Percentiles rank a stretch among this genome's conserved stretches.
Evolutionary conservation across 225 moss, liverwort and hornwort species (phyloP).

Genomic region (Rhytidiadelphus loreus): DNA sequence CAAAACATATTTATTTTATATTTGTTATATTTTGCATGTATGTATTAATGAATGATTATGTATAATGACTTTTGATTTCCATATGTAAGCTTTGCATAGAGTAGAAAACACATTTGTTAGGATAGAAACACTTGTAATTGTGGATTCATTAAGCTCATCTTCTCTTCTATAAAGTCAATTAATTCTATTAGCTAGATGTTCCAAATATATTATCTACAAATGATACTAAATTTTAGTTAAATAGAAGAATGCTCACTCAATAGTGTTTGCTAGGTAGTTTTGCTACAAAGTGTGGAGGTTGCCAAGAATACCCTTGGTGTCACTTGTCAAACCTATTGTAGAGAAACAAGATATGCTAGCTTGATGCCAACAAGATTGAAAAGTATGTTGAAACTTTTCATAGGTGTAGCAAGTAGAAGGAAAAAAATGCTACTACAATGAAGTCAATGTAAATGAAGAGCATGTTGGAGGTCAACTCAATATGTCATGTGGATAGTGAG

Average conservation of each 20-base stretch:
- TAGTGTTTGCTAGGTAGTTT: background rate
- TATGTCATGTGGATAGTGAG: background rate
- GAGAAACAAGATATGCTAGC: background rate
- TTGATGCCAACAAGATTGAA: background rate
- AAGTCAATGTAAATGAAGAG: background rate
- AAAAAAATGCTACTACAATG: background rate
- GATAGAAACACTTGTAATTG: background rate
- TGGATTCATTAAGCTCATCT: background rate
- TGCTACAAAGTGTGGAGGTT: too few relatives aligned
- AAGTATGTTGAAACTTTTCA: background rate
- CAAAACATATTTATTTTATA: background rate
- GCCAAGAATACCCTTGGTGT: background rate
- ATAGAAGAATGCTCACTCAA: rapidly evolving
- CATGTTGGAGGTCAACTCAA: background rate
- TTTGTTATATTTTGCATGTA: background rate
- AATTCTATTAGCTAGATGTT: too few relatives aligned
- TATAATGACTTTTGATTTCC: background rate
- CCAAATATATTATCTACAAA: background rate
- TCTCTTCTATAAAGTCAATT: background rate
- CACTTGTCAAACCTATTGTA: too few relatives aligned
- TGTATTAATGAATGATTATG: background rate
- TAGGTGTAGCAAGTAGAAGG: background rate
- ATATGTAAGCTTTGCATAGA: background rate
- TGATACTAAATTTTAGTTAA: background rate
- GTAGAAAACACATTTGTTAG: background rate